Evolutionary conservation across 345 rosid genomes (phyloP), one percentile per base, ranked within the genome.

Genomic region (Citrus medica): DNA sequence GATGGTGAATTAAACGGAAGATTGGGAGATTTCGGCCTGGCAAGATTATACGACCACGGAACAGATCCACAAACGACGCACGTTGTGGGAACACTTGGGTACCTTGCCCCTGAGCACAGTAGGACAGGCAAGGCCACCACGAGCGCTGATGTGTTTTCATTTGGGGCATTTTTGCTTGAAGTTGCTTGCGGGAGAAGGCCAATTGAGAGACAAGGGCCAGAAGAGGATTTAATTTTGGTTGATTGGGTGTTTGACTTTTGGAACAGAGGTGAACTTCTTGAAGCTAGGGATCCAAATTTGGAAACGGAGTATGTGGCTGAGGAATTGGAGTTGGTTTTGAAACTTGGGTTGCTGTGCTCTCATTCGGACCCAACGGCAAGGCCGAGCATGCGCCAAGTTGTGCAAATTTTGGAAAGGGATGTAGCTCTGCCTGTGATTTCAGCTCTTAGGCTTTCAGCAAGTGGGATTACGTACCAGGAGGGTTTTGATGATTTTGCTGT

Each of bases 21-120:
- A 19, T 65, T 91, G 7, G 92, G 93, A 0, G 95, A 91, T 78
- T 91, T 91, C 53, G 93, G 95, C 7, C 86, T 91, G 12, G 92
- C 93, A 6, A 86, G 87, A 76, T 84, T 88, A 42, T 86, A 88
- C 72, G 90, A 88, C 73, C 95, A 90, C 7, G 92, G 91, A 6
- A 78, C 80, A 2, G 89, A 86, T 80, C 92, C 92, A 17, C 90
- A 82, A 75, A 90, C 93, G 0, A 92, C 95, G 21, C 88, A 77
- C 5, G 73, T 90, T 1, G 93, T 82, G 1, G 92, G 95, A 0
- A 92, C 93, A 1, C 78, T 87, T 28, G 95, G 93, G 3, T 91
- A 91, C 82, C 78, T 90, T 5, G 95, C 95, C 5, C 95, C 95
- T 6, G 93, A 91, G 53, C 87, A 84, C 69, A 79, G 84, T 1